A percentile compares a stretch with the other conserved stretches of the same genome.
These are phyloP conservation scores for Solanum hybrid DNA, from an alignment of 305 asterid genomes.

Conservation along the genomic window DNA sequence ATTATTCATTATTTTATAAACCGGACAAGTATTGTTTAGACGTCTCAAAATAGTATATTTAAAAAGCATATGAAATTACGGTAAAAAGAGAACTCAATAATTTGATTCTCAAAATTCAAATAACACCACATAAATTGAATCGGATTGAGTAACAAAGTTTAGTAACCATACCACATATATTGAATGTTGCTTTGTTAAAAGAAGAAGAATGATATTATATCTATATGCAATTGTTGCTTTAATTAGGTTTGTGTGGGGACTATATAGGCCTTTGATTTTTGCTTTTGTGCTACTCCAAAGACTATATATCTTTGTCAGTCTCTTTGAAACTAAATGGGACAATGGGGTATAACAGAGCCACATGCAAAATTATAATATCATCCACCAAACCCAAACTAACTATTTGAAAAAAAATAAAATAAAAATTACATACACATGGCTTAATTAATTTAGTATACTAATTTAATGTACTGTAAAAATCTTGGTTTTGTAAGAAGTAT, in stretches of 20 bases:
- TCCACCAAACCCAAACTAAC: background rate
- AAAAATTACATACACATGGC: background rate
- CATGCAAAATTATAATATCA: background rate
- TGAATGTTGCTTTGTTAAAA: too few species aligned
- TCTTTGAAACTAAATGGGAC: background rate
- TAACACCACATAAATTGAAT: background rate
- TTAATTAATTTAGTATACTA: background rate
- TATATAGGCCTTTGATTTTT: background rate
- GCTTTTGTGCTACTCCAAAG: background rate
- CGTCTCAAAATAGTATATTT: background rate
- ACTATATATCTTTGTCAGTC: background rate
- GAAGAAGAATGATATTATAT: too few species aligned
- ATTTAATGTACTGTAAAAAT: background rate
- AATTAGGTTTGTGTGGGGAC: background rate
- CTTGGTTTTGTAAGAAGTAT: background rate
- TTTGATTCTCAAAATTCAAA: background rate
- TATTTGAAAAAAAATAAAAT: background rate
- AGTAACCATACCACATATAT: background rate
- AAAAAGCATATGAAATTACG: background rate
- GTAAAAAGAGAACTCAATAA: background rate
- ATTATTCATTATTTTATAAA: too few species aligned
- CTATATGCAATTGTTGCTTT: too few species aligned
- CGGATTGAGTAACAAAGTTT: background rate
- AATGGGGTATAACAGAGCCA: background rate
- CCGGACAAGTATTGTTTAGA: too few species aligned